Evolutionary conservation across 192 early-diverging fungal genomes (phyloP), one percentile per base, ranked within the genome.

Genomic region (Dissophora globulifera): DNA sequence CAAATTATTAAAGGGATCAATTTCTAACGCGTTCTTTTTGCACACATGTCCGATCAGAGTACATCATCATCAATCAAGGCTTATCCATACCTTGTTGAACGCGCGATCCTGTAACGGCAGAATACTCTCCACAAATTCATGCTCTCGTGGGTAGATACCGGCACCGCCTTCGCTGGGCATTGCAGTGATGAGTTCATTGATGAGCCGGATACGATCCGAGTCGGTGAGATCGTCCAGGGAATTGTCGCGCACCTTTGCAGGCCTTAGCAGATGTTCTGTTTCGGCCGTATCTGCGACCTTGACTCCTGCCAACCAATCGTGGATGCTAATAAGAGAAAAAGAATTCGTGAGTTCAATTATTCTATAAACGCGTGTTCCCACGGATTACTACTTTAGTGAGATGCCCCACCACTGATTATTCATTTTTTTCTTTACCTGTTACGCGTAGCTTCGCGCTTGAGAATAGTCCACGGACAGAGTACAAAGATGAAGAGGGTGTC

Each of bases 81-180:
- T n/a, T 9, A 48, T 5, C n/a, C 17, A 6, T 84, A 89, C 89
- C 61, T 89, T 83, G 81, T 94, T 89, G 76, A 93, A 93, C 38
- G 82, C 80, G 15, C 82, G 80, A 78, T 97, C 90, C 52, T 97
- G 94, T 52, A 94, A 81, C n/a, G 90, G 86, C 22, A 93, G 83
- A 30, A 97, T 81, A 31, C 88, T 87, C 43, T 89, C 88, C 2
- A 91, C 83, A 78, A 80, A 83, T 7, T 85, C 63, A 56, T 88
- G 78, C 4, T 79, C 30, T 25, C 71, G 52, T 9, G 84, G 71
- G 69, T 84, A 70, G 43, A 90, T 79, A n/a, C 85, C 86, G 10
- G 87, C 87, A 19, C 93, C 91, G 49, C 88, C 89, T 51, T 89
- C 85, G 25, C 56, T 72, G 4, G 52, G 67, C 11, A 89, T 62